Evolutionary conservation across 1,284 basidiomycete genomes (phyloP).

Genomic region (Pascua sp.): DNA sequence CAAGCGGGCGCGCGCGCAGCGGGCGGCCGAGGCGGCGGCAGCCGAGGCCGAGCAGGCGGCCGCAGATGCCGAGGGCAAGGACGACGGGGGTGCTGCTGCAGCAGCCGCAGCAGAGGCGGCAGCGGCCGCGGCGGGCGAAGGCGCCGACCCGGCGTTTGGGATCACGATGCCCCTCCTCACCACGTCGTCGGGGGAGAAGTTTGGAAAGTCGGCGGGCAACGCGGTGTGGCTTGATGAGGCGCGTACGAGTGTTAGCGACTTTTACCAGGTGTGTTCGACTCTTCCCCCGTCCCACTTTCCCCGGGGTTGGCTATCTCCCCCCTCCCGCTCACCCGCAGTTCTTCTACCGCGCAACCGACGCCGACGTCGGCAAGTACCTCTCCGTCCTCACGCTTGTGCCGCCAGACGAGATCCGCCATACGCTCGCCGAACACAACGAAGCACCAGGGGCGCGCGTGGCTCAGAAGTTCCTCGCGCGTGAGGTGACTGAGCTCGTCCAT

Average conservation of each 20-base stretch:
- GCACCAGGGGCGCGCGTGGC: conserved; percentile 63
- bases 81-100: neutral
- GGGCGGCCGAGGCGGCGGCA: conserved; percentile 12
- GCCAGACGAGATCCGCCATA: conserved; percentile 57
- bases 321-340: conserved; percentile 61
- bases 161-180: conserved; percentile 92
- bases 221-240: conserved; percentile 81
- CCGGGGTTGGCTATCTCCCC: no score
- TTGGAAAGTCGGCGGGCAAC: conserved; percentile 95
- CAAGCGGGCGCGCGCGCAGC: conserved; percentile 50
- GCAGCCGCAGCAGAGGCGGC: conserved; percentile 1
- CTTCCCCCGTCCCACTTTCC: no score
- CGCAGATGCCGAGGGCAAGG: conserved; percentile 6
- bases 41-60: conserved; percentile 22
- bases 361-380: conserved; percentile 76
- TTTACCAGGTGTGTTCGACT: conserved; percentile 74
- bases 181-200: conserved; percentile 85
- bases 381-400: conserved; percentile 79
- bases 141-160: conserved; percentile 65
- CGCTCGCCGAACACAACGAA: conserved; percentile 61
- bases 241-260: conserved; percentile 78
- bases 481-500: conserved; percentile 86
- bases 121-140: conserved; percentile 13
- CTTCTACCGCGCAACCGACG: conserved; percentile 77
- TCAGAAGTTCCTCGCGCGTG: conserved; percentile 75